Evolutionary conservation across 495 filamentous ascomycete species (phyloP).

Genomic region (Podospora appendiculata): DNA sequence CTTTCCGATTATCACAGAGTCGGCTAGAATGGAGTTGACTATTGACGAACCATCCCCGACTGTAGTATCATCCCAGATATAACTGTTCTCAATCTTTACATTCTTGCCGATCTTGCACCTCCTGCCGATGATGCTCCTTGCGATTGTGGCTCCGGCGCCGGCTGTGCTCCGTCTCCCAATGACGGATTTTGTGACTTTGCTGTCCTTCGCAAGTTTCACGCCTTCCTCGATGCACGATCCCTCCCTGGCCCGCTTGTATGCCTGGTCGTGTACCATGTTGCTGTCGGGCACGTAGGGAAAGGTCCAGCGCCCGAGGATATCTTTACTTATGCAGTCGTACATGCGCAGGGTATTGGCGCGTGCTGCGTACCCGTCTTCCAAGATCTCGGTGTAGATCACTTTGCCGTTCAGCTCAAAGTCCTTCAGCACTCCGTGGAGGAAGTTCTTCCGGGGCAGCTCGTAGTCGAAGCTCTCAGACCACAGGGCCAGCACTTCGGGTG

Average conservation of each 20-base stretch:
- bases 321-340: conserved; percentile 85
- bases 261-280: conserved; percentile 70
- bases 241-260: conserved; percentile 64
- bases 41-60: conserved; percentile 69
- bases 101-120: conserved; percentile 79
- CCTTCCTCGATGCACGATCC: conserved; percentile 65
- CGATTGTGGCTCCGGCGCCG: conserved; percentile 59
- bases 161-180: conserved; percentile 71
- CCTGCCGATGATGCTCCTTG: conserved; percentile 70
- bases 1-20: conserved; percentile 60
- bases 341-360: conserved; percentile 77
- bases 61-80: conserved; percentile 80
- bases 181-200: conserved; percentile 49
- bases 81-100: conserved; percentile 69
- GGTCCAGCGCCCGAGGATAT: conserved; percentile 83
- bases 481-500: conserved; percentile 83
- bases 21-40: conserved; percentile 67
- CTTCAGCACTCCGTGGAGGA: conserved; percentile 84
- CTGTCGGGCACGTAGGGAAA: conserved; percentile 89
- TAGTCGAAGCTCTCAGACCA: conserved; percentile 99
- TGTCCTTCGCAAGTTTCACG: conserved; percentile 48
- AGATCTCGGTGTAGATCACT: conserved; percentile 84
- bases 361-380: conserved; percentile 72
- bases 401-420: conserved; percentile 96
- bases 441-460: conserved; percentile 78